Base-by-base conservation (phyloP, 2,329 filamentous ascomycete genomes). In the Exserohilum rostratum region DNA sequence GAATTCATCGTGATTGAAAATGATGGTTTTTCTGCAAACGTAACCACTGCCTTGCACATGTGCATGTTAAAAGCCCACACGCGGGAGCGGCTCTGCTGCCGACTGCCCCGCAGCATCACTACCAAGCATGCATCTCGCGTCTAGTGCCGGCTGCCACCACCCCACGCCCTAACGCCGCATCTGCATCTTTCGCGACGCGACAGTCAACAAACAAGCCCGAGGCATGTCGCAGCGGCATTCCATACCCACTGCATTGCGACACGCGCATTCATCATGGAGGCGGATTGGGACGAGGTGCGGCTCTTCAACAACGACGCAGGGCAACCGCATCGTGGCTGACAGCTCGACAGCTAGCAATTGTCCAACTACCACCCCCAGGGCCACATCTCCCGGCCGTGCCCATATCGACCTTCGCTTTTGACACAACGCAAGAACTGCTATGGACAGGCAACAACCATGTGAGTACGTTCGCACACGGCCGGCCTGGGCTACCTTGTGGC, bases 371-470 rank as follows among this genome's bases (percentile, higher is more conserved):
- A 75, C 87, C 90, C 68, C 87, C 90, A 69, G 88, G 86, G 71
- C 82, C 86, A 68, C 87, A 89, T 48, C 67, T 72, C 42, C 79
- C 89, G 68, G 84, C 87, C 38, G 89, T 89, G 18, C 86, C 86
- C 53, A 86, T 91, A 64, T 88, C 90, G 39, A 88, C 91, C 2
- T 85, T 97, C 75, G 89, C 90, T 43, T 99, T 99, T 76, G 95
- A 99, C 75, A 89, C 89, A 53, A 83, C 84, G 34, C 90, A 96
- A 74, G 95, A 99, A 75, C 83, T 99, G 31, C 78, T 99, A 48
- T 99, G 96, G 95, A 87, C 88, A 3, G 96, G 93, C 42, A 96
- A 95, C 75, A 90, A 95, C 79, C 91, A 88, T 82, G 91, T 95
- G 81, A 80, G 85, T 76, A 61, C 38, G 55, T 64, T 58, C 50